A percentile compares a stretch with the other conserved stretches of the same genome.
These are phyloP conservation scores for Fomitopsis schrenkii DNA, from an alignment of 1,284 basidiomycete genomes.

Conservation along the genomic window DNA sequence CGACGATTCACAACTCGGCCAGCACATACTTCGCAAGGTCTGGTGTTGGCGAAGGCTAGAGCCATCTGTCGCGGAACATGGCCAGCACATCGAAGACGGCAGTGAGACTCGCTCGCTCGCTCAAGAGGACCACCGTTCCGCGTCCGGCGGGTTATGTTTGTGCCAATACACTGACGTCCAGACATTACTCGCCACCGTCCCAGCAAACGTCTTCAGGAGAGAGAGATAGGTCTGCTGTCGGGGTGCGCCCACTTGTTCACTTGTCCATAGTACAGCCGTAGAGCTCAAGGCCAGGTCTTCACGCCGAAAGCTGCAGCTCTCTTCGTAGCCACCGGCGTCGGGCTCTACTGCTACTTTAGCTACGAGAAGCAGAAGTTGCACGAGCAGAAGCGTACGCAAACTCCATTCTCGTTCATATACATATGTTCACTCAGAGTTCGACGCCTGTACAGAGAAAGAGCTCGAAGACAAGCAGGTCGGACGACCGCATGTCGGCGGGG, in stretches of 20 bases:
- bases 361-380: conserved; percentile 81
- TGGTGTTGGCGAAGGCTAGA: too few species aligned
- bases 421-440: not conserved
- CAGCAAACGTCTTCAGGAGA: conserved; percentile 24
- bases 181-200: conserved; percentile 16
- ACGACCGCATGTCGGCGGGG: conserved; percentile 84
- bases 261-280: not conserved
- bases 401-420: not conserved
- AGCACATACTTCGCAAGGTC: too few species aligned
- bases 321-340: conserved; percentile 80
- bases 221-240: conserved; percentile 38
- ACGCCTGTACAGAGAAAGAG: conserved; percentile 53
- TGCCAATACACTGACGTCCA: not conserved
- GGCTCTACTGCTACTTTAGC: conserved; percentile 86
- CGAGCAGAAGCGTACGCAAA: conserved; percentile 41
- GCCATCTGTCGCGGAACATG: too few species aligned
- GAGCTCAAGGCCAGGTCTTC: conserved; percentile 63
- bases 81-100: not conserved
- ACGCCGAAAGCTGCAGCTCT: conserved; percentile 80
- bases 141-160: not conserved
- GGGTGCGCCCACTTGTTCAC: conserved; percentile 27
- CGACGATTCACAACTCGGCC: too few species aligned
- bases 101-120: not conserved
- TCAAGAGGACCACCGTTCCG: not conserved
- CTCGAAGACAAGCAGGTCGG: conserved; percentile 54